Conservation (phyloP, 257 asterid genomes). For the Nicotiana noctiflora region DNA sequence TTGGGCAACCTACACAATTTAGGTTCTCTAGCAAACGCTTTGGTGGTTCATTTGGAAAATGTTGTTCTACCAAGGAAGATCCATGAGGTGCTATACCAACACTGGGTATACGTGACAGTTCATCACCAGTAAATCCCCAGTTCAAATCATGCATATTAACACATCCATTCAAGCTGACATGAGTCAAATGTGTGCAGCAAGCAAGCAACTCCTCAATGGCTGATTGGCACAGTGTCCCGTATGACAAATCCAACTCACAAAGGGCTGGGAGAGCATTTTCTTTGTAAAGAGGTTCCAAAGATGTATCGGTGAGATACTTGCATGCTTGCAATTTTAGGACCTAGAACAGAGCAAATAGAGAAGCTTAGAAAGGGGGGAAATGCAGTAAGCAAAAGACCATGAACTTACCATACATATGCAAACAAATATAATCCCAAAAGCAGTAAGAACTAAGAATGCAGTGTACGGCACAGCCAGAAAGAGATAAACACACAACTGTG, state of each 20-base stretch:
- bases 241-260: conserved; percentile 83
- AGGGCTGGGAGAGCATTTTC: conserved; percentile 83
- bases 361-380: background rate
- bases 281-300: conserved; percentile 88
- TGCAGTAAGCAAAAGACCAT: background rate
- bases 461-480: background rate
- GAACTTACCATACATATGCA: background rate
- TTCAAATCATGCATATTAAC: conserved; percentile 88
- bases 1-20: conserved; percentile 94
- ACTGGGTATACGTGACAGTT: conserved; percentile 22
- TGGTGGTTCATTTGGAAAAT: conserved; percentile 26
- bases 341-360: conserved; percentile 20
- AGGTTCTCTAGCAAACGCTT: conserved; percentile 70
- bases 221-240: conserved; percentile 82
- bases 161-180: conserved; percentile 92
- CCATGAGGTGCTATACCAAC: conserved; percentile 15
- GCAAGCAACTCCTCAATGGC: conserved; percentile 93
- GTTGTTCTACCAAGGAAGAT: conserved; percentile 17
- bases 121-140: conserved; percentile 50
- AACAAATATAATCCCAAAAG: background rate
- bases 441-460: background rate
- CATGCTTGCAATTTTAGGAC: conserved; percentile 99
- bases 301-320: conserved; percentile 77
- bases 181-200: conserved; percentile 77
- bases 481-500: background rate